These are phyloP conservation scores for Periconia macrospinosa DNA, from an alignment of 2,329 filamentous ascomycete species.

Conservation along the genomic window DNA sequence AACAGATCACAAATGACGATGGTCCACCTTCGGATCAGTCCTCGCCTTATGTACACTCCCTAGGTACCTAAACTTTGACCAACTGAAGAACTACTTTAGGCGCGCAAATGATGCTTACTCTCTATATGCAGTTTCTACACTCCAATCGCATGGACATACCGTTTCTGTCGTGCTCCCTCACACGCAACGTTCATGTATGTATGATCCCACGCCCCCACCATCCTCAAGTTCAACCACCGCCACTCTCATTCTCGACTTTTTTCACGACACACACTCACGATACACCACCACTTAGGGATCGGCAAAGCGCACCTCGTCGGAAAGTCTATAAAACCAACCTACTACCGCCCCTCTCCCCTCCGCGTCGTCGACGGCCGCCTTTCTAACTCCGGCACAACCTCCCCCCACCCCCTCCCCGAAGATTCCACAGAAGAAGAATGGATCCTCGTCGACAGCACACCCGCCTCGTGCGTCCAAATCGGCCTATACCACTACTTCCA, in stretches of 20 bases:
- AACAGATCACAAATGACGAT: slow-evolving; percentile 55
- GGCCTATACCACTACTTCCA: slow-evolving; percentile 52
- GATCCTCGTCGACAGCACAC: slow-evolving; percentile 54
- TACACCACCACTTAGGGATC: slow-evolving; percentile 62
- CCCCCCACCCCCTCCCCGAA: slow-evolving; percentile 33
- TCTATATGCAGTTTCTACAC: slow-evolving; percentile 43
- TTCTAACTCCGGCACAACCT: slow-evolving; percentile 42
- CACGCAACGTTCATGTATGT: slow-evolving; percentile 78
- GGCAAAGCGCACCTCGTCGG: slow-evolving; percentile 97
- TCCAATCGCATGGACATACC: slow-evolving; percentile 70
- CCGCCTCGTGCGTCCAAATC: slow-evolving; percentile 54
- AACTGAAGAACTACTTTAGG: slow-evolving; percentile 6
- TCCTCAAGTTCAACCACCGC: not conserved
- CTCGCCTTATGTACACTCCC: slow-evolving; percentile 53
- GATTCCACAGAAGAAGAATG: slow-evolving; percentile 47
- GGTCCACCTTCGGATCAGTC: slow-evolving; percentile 54
- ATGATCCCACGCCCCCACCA: not conserved
- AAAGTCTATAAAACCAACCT: slow-evolving; percentile 78
- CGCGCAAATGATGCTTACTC: slow-evolving; percentile 40
- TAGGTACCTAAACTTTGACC: slow-evolving; percentile 13
- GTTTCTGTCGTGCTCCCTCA: slow-evolving; percentile 91
- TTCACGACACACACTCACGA: too few relatives aligned
- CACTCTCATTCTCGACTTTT: too few relatives aligned
- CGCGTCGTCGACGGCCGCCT: slow-evolving; percentile 41
- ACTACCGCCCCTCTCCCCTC: slow-evolving; percentile 72